Conservation (phyloP, 768 basidiomycete species). For the Tulasnella sp. region DNA sequence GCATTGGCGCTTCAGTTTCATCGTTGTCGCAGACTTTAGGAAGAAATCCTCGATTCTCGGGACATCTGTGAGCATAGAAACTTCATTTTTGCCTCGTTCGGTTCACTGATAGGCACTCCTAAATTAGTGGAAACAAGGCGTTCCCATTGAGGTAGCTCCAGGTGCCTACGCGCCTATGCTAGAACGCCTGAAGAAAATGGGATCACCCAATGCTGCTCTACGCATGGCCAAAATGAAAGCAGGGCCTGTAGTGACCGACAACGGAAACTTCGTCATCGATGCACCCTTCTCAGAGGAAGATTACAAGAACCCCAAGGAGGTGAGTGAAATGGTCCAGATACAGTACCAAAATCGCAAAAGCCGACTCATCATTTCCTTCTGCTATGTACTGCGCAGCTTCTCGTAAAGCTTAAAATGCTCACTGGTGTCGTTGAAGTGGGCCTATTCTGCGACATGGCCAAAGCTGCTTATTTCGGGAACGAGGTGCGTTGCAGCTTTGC, state of each 20-base stretch:
- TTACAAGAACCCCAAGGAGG: slow-evolving; percentile 63
- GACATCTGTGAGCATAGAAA: slow-evolving; percentile 58
- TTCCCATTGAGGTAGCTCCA: slow-evolving; percentile 94
- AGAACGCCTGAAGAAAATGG: slow-evolving; percentile 52
- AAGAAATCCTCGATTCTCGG: slow-evolving; percentile 85
- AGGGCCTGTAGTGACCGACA: slow-evolving; percentile 94
- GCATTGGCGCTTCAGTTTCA: slow-evolving; percentile 50
- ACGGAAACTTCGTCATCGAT: slow-evolving; percentile 96
- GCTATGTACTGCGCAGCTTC: slow-evolving; percentile 47
- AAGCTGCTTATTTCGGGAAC: slow-evolving; percentile 96
- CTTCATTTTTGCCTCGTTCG: slow-evolving; percentile 28
- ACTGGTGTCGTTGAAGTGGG: slow-evolving; percentile 99
- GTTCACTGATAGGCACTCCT: background rate
- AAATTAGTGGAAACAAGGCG: slow-evolving; percentile 72
- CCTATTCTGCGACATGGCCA: slow-evolving; percentile 87
- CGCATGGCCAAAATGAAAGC: slow-evolving; percentile 88
- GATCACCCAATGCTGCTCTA: slow-evolving; percentile 65
- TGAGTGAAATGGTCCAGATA: slow-evolving; percentile 35
- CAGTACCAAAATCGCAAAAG: too few relatives aligned
- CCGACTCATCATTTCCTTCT: background rate
- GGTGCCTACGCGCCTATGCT: slow-evolving; percentile 92
- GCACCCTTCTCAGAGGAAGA: slow-evolving; percentile 75
- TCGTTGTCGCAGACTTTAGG: slow-evolving; percentile 91
- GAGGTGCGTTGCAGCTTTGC: slow-evolving; percentile 44
- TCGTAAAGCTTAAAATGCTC: slow-evolving; percentile 81